Conservation (phyloP, 441 rosid genomes). For the Jatropha multifida region DNA sequence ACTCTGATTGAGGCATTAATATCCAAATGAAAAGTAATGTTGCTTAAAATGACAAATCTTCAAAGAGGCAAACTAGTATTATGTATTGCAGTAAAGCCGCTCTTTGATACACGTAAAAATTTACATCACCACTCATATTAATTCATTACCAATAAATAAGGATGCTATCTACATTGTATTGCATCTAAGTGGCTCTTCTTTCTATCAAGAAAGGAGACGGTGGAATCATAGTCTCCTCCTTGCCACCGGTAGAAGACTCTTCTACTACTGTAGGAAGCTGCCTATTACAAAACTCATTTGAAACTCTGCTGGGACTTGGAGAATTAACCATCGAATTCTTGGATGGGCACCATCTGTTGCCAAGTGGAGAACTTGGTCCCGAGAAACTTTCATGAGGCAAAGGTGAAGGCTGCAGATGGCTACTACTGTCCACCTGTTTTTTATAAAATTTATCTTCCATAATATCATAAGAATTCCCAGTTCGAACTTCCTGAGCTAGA, state of each 20-base stretch:
- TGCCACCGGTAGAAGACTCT: slow-evolving; percentile 32
- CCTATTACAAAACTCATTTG: slow-evolving; percentile 37
- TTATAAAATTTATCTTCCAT: slow-evolving; percentile 57
- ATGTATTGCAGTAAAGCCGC: slow-evolving; percentile 8
- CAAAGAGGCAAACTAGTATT: neutral
- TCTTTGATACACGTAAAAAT: slow-evolving; percentile 15
- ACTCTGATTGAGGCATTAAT: neutral
- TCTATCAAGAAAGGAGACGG: slow-evolving; percentile 58
- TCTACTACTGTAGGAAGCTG: slow-evolving; percentile 46
- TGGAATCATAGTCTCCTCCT: slow-evolving; percentile 58
- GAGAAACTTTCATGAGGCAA: slow-evolving; percentile 49
- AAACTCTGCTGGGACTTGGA: slow-evolving; percentile 47
- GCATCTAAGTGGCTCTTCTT: slow-evolving; percentile 41
- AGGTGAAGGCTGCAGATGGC: slow-evolving; percentile 33
- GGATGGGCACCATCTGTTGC: slow-evolving; percentile 39
- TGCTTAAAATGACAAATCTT: neutral
- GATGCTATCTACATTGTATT: slow-evolving; percentile 7
- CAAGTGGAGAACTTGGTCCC: slow-evolving; percentile 36
- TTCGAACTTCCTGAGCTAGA: slow-evolving; percentile 87
- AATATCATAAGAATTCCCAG: slow-evolving; percentile 68
- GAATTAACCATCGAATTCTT: slow-evolving; percentile 32
- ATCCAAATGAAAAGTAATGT: neutral
- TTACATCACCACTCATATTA: slow-evolving; percentile 9
- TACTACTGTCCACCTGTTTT: slow-evolving; percentile 28
- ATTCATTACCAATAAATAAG: slow-evolving; percentile 2